These are phyloP conservation scores for Phytophthora sp. DNA, from an alignment of 352 stramenopile genomes.

Conservation along the genomic window DNA sequence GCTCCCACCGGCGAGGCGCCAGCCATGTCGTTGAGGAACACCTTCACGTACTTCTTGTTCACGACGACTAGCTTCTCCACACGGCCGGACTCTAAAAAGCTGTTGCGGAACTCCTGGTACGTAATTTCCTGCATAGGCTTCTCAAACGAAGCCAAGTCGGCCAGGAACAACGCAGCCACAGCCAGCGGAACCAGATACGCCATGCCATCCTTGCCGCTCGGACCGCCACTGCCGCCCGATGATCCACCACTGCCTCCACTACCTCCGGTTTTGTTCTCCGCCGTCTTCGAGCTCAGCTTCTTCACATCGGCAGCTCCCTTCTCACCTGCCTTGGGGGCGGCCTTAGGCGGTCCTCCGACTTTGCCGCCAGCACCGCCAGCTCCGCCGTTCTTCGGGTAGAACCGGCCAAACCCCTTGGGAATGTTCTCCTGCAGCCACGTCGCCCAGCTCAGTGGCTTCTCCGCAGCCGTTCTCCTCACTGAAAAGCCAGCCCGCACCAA, in stretches of 20 bases:
- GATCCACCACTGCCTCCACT: constrained; percentile 44
- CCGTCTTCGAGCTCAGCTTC: constrained; percentile 74
- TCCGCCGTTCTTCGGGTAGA: constrained; percentile 83
- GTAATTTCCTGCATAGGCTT: constrained; percentile 92
- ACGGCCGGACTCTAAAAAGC: constrained; percentile 80
- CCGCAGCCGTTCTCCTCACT: constrained; percentile 53
- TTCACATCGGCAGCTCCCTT: constrained; percentile 60
- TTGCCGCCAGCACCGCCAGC: constrained; percentile 41
- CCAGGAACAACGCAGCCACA: constrained; percentile 75
- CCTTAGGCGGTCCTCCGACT: constrained; percentile 52
- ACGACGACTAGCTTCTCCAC: constrained; percentile 91
- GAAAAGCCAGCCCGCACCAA: neutral
- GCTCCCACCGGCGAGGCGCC: constrained; percentile 10
- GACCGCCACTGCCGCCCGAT: constrained; percentile 36
- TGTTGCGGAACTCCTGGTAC: constrained; percentile 92
- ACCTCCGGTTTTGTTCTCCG: constrained; percentile 36
- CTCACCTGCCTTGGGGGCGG: constrained; percentile 48
- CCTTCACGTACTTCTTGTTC: constrained; percentile 93
- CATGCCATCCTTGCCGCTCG: constrained; percentile 60
- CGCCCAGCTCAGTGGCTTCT: constrained; percentile 66
- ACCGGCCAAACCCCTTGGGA: constrained; percentile 74
- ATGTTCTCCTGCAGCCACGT: constrained; percentile 86
- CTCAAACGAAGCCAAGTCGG: constrained; percentile 72
- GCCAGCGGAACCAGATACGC: constrained; percentile 79
- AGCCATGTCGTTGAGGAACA: constrained; percentile 74